phyloP scores from a whole-genome alignment of 2,329 filamentous ascomycete species.

The Daldinia sp. region DNA sequence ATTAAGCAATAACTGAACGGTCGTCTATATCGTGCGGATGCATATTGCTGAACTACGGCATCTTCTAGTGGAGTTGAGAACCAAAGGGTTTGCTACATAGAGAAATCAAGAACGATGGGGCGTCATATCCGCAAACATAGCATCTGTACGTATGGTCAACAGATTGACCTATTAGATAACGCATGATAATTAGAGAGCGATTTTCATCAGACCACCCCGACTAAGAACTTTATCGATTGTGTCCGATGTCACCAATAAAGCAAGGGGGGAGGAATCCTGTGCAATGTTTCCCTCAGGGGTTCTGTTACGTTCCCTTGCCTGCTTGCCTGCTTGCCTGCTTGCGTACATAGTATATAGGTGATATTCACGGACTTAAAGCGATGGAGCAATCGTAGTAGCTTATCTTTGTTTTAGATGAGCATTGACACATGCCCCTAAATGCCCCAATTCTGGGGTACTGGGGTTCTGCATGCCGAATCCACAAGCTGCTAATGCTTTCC shows the following conservation, averaged over 20 bases:
- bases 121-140: slow-evolving; percentile 10
- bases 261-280: not conserved
- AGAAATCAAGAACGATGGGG: not conserved
- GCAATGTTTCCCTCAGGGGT: not conserved
- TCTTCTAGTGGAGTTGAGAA: not conserved
- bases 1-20: not conserved
- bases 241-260: slow-evolving; percentile 12
- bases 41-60: not conserved
- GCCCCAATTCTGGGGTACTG: not conserved
- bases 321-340: no score
- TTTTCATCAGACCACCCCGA: slow-evolving; percentile 10
- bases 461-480: not conserved
- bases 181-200: not conserved
- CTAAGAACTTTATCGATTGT: not conserved
- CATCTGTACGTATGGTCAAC: slow-evolving; percentile 13
- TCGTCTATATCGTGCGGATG: not conserved
- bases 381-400: not conserved
- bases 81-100: not conserved
- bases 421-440: no score
- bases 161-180: slow-evolving; percentile 8
- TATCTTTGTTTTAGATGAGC: not conserved
- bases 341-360: no score
- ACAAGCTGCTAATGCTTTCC: not conserved
- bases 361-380: not conserved
- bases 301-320: not conserved